Conservation (phyloP, 345 rosid genomes). For the Gossypium thurberi region DNA sequence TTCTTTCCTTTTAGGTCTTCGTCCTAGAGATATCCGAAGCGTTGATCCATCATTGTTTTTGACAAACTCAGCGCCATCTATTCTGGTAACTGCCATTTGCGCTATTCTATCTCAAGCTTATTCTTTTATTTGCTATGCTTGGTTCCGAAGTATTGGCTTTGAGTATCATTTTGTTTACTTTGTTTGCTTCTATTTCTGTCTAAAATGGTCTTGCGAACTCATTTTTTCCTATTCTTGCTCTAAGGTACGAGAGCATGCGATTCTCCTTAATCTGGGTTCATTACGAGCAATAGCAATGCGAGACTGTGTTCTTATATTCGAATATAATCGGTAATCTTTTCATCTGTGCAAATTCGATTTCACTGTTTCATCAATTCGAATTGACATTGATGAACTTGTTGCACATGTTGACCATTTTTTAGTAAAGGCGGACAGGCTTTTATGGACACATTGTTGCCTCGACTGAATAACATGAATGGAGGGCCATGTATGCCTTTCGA, state of each 20-base stretch:
- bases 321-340: slow-evolving; percentile 60
- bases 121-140: background rate
- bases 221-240: background rate
- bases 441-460: slow-evolving; percentile 67
- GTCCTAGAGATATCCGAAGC: slow-evolving; percentile 88
- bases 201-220: background rate
- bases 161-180: background rate
- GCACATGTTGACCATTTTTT: slow-evolving; percentile 13
- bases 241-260: slow-evolving; percentile 89
- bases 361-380: slow-evolving; percentile 7
- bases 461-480: slow-evolving; percentile 67
- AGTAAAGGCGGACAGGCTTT: slow-evolving; percentile 95
- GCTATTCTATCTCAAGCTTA: background rate
- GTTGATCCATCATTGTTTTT: slow-evolving; percentile 92
- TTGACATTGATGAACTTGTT: slow-evolving; percentile 6
- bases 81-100: slow-evolving; percentile 48
- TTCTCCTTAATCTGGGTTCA: slow-evolving; percentile 83
- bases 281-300: slow-evolving; percentile 86
- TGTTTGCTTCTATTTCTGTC: background rate
- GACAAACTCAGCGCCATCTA: slow-evolving; percentile 85
- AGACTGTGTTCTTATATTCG: slow-evolving; percentile 75
- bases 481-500: slow-evolving; percentile 87
- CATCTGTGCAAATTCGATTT: background rate
- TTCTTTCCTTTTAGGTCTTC: slow-evolving; percentile 53
- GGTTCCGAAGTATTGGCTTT: background rate